Percentiles rank a stretch among this genome's conserved stretches.
phyloP scores from a whole-genome alignment of 169 alveolate genomes.

The Plasmodium fragile region DNA sequence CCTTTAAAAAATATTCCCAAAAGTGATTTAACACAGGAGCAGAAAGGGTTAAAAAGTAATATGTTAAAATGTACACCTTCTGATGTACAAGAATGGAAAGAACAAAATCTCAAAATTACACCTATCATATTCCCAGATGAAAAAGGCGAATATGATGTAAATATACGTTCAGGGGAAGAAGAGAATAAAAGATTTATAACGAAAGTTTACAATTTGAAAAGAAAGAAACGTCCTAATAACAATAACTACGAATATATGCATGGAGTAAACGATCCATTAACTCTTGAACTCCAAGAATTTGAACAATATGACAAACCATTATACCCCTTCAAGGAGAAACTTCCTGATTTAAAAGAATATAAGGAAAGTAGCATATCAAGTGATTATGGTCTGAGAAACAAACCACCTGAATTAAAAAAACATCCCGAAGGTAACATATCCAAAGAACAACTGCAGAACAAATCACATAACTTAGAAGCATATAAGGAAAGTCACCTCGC shows the following conservation, averaged over 20 bases:
- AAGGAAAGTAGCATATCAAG: conserved; percentile 2
- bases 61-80: not conserved
- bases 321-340: not conserved
- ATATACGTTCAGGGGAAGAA: not conserved
- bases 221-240: not conserved
- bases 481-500: not conserved
- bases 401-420: not conserved
- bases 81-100: not conserved
- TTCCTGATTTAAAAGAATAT: conserved; percentile 4
- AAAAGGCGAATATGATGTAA: not conserved
- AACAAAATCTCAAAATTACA: not conserved
- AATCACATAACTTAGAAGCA: not conserved
- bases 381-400: conserved; percentile 1
- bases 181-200: not conserved
- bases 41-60: not conserved
- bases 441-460: not conserved
- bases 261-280: not conserved
- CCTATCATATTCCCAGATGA: not conserved
- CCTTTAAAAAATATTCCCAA: not conserved
- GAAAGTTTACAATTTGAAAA: not conserved
- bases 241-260: not conserved
- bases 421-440: not conserved
- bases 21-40: not conserved
- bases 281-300: not conserved
- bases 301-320: not conserved